phyloP scores from a whole-genome alignment of 169 alveolate species.

The Plasmodium falciparum region DNA sequence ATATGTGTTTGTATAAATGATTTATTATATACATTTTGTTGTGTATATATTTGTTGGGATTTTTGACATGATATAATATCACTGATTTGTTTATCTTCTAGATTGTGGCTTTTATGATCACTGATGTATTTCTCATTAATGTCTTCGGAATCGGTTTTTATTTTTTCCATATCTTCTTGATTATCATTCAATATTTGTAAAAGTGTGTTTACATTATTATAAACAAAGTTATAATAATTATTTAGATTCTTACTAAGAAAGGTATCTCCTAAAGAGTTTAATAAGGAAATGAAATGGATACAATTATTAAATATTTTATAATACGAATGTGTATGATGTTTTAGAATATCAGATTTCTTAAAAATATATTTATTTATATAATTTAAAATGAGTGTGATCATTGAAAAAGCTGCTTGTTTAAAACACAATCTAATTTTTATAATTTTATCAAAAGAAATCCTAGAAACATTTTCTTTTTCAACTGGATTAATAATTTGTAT shows the following conservation, averaged over 20 bases:
- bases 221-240: conserved; percentile 2
- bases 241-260: conserved; percentile 3
- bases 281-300: conserved; percentile 15
- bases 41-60: no score
- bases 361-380: conserved; percentile 17
- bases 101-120: background rate
- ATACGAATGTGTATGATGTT: background rate
- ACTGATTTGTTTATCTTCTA: background rate
- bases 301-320: conserved; percentile 1
- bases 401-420: conserved; percentile 13
- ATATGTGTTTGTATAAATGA: no score
- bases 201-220: background rate
- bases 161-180: no score
- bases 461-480: background rate
- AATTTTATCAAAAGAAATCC: conserved; percentile 9
- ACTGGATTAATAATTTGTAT: background rate
- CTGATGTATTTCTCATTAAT: background rate
- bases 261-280: conserved; percentile 30
- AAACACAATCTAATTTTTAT: conserved; percentile 20
- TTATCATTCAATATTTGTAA: no score
- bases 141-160: no score
- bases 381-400: conserved; percentile 2
- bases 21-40: no score
- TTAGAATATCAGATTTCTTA: background rate
- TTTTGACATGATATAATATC: no score